Conservation (phyloP, 1,284 basidiomycete species). For the Fomitopsis schrenkii region DNA sequence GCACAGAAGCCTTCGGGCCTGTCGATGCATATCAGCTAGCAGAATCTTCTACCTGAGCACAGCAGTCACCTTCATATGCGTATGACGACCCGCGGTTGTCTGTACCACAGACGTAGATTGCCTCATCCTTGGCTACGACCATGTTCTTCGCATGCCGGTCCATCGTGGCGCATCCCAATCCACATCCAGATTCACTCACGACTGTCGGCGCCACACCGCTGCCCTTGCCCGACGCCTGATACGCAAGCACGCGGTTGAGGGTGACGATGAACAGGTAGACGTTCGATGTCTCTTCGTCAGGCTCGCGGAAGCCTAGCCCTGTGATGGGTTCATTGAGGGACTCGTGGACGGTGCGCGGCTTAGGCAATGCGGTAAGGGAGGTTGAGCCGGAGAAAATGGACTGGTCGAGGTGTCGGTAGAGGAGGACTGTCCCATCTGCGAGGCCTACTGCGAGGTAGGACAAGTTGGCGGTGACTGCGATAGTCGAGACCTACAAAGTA, state of each 20-base stretch:
- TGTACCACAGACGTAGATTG: conserved; percentile 83
- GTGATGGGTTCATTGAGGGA: conserved; percentile 85
- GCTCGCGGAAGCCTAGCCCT: conserved; percentile 83
- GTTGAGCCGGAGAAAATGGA: conserved; percentile 63
- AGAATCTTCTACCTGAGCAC: not conserved
- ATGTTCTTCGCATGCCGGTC: conserved; percentile 70
- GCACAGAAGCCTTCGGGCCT: conserved; percentile 70
- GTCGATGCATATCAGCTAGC: not conserved
- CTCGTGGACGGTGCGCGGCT: conserved; percentile 78
- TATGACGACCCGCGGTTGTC: conserved; percentile 85
- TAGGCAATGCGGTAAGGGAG: conserved; percentile 72
- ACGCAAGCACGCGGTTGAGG: conserved; percentile 76
- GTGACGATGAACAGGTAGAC: conserved; percentile 85
- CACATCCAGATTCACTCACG: conserved; percentile 85
- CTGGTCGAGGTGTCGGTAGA: conserved; percentile 90
- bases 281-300: conserved; percentile 45
- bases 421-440: conserved; percentile 90
- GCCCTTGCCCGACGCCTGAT: conserved; percentile 74
- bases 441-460: conserved; percentile 89
- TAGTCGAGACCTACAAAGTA: conserved; percentile 61
- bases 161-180: conserved; percentile 81
- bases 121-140: conserved; percentile 88
- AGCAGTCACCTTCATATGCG: conserved; percentile 77
- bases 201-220: conserved; percentile 63
- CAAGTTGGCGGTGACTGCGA: conserved; percentile 79